Evolutionary conservation across 108 stramenopile genomes (phyloP), one percentile per base, ranked within the genome.

Genomic region (Pseudonitzschia pungens): DNA sequence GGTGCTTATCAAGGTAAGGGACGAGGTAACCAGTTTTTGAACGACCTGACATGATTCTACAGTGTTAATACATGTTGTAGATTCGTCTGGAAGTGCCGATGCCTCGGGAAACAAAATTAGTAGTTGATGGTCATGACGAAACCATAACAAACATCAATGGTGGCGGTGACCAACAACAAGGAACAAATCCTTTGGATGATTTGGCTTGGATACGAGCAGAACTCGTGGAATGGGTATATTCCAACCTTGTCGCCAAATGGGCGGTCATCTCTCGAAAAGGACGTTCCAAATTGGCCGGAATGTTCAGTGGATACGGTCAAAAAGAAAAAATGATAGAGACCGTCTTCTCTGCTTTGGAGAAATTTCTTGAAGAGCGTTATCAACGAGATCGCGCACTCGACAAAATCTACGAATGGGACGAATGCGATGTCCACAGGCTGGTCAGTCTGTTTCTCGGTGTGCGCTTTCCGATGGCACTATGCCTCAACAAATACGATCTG

Each of bases 241-340:
- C 70, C 18, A 97, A 97, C 75, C 43, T 97, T 1, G 68, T 78
- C 18, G 74, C 71, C n/a, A 97, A 95, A 73, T 96, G 93, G 91
- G 89, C 86, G 36, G 71, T 70, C 27, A 82, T 97, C 52, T 42
- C 58, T 12, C 73, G 92, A 40, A 79, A 79, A 65, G 93, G 91
- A 42, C 48, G 76, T 24, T 42, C 45, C 18, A 73, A 89, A 71
- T 80, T 97, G 1, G 53, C 87, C 21, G 90, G 77, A 9, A 86
- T 97, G 81, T 94, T 97, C 66, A 88, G 84, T 57, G 96, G 96
- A 22, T 97, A 97, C 74, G 87, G 86, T 50, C 93, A 92, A 72
- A 81, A 74, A 59, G 74, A 86, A 66, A 78, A 78, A 12, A 75
- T 91, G 28, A 70, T 75, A 11, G 50, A 72, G 11, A 71, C 70